A percentile compares a stretch with the other conserved stretches of the same genome.
Evolutionary conservation across 2,329 filamentous ascomycete genomes (phyloP).

Genomic region (Alternaria hordeiaustralica): DNA sequence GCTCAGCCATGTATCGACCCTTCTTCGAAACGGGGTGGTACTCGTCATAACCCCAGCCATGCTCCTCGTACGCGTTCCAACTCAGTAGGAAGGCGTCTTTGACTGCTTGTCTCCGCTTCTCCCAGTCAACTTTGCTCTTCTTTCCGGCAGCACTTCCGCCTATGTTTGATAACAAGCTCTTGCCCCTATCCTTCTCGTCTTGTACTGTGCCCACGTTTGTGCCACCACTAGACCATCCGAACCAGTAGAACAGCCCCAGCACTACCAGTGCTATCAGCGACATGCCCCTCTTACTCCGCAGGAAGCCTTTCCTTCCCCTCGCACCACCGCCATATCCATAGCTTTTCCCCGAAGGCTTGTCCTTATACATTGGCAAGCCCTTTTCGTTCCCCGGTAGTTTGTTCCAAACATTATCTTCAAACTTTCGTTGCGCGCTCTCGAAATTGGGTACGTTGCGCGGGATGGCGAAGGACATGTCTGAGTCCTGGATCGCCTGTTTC

Average conservation of each 20-base stretch:
- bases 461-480: conserved; percentile 53
- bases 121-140: conserved; percentile 69
- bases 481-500: conserved; percentile 39
- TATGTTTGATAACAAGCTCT: conserved; percentile 38
- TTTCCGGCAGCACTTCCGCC: conserved; percentile 37
- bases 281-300: conserved; percentile 67
- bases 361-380: conserved; percentile 94
- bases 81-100: conserved; percentile 89
- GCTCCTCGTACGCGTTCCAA: conserved; percentile 89
- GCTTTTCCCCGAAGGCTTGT: conserved; percentile 78
- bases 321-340: conserved; percentile 65
- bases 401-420: conserved; percentile 52
- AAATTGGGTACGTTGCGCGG: conserved; percentile 53
- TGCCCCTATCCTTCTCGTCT: conserved; percentile 43
- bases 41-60: conserved; percentile 93
- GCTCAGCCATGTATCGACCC: conserved; percentile 78
- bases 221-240: conserved; percentile 57
- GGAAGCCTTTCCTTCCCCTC: conserved; percentile 58
- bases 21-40: conserved; percentile 83
- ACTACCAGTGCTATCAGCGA: conserved; percentile 61
- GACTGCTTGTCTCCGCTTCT: conserved; percentile 76
- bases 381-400: conserved; percentile 66
- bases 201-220: conserved; percentile 39
- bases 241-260: conserved; percentile 71
- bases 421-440: conserved; percentile 49